Evolutionary conservation across 768 basidiomycete genomes (phyloP).

Genomic region (Auricularia sp.): DNA sequence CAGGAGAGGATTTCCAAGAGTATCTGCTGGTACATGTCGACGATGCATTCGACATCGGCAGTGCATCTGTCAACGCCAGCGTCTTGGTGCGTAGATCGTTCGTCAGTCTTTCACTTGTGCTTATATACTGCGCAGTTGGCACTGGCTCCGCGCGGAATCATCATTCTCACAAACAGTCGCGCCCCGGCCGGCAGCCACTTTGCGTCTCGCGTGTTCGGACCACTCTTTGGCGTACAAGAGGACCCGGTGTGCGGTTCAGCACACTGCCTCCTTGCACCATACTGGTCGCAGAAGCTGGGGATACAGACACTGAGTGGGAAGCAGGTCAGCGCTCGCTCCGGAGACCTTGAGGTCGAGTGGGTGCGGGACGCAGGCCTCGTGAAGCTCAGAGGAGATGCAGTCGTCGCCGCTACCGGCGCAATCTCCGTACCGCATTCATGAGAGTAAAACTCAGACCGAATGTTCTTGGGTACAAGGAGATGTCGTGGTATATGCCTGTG

Average conservation of each 20-base stretch:
- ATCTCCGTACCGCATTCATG: conserved; percentile 5
- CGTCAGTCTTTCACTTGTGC: too few relatives aligned
- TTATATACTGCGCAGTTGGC: too few relatives aligned
- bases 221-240: conserved; percentile 26
- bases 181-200: conserved; percentile 27
- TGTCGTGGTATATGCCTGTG: too few relatives aligned
- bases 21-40: not conserved
- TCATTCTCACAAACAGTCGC: conserved; percentile 13
- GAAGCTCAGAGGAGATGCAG: conserved; percentile 28
- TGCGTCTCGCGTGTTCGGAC: conserved; percentile 45
- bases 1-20: not conserved
- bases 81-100: not conserved
- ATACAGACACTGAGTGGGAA: conserved; percentile 30
- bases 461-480: too few relatives aligned
- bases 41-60: not conserved
- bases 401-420: conserved; percentile 26
- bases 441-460: too few relatives aligned
- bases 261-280: conserved; percentile 39
- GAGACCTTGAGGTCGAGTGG: conserved; percentile 32
- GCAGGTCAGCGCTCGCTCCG: conserved; percentile 44
- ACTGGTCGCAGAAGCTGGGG: conserved; percentile 31
- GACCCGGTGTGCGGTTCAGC: conserved; percentile 50
- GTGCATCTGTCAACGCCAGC: not conserved
- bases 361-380: conserved; percentile 24
- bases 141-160: too few relatives aligned